These are phyloP conservation scores for Aspergillus biplanus DNA, from an alignment of 495 filamentous ascomycete species.

Conservation along the genomic window DNA sequence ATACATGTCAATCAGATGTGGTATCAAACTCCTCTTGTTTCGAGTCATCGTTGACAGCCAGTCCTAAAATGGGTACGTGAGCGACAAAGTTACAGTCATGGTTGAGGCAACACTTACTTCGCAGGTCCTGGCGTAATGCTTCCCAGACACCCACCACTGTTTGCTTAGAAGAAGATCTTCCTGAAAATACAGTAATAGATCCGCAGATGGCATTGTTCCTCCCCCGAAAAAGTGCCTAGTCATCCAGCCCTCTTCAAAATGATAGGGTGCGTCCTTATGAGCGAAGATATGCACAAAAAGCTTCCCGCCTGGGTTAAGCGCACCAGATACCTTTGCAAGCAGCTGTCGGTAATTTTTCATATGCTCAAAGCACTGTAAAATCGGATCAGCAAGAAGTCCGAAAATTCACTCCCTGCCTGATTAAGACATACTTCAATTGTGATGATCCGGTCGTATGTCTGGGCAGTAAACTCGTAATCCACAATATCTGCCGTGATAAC, in stretches of 20 bases:
- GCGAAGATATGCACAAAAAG: slow-evolving; percentile 9
- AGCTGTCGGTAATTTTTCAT: slow-evolving; percentile 10
- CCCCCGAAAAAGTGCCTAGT: slow-evolving; percentile 2
- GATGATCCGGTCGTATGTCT: background rate
- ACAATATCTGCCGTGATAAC: background rate
- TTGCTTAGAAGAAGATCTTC: background rate
- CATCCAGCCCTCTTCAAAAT: slow-evolving; percentile 15
- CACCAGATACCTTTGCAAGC: background rate
- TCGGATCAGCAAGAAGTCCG: no score
- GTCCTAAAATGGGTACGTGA: background rate
- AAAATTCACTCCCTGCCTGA: no score
- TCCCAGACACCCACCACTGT: slow-evolving; percentile 12
- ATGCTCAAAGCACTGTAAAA: slow-evolving; percentile 12
- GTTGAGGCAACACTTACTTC: background rate
- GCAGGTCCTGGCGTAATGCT: slow-evolving; percentile 10
- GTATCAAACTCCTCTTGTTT: background rate
- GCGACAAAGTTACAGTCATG: background rate
- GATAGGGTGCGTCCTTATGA: slow-evolving; percentile 9
- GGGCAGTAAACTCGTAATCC: background rate
- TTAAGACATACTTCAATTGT: background rate
- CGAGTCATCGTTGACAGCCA: background rate
- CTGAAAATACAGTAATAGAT: slow-evolving; percentile 10
- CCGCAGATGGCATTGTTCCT: slow-evolving; percentile 12
- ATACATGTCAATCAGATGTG: slow-evolving; percentile 8
- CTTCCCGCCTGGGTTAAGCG: slow-evolving; percentile 1